phyloP scores from a whole-genome alignment of 176 grass and related monocot genomes.

The Saccharum spontaneum region DNA sequence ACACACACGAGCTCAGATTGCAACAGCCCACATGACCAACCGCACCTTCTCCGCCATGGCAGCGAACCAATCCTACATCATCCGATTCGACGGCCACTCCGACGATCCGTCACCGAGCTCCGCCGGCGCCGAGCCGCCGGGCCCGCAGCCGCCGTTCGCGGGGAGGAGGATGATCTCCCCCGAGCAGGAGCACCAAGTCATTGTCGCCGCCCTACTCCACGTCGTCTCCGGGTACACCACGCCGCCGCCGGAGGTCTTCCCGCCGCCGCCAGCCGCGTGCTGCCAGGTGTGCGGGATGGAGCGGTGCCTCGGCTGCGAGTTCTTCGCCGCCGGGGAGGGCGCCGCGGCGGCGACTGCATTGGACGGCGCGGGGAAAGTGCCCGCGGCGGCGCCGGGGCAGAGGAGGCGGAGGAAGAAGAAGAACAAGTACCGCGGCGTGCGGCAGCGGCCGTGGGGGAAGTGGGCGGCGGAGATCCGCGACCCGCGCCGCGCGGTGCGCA shows the following conservation, averaged over 20 bases:
- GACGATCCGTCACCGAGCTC: slow-evolving; percentile 32
- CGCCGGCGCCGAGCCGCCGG: not conserved
- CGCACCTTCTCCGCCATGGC: slow-evolving; percentile 25
- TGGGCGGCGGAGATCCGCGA: slow-evolving; percentile 98
- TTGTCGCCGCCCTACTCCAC: slow-evolving; percentile 63
- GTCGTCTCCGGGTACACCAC: slow-evolving; percentile 72
- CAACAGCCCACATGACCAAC: slow-evolving; percentile 6
- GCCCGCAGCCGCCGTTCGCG: not conserved
- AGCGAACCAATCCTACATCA: slow-evolving; percentile 28
- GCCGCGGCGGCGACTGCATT: not conserved
- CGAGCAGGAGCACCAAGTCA: slow-evolving; percentile 61
- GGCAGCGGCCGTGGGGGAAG: slow-evolving; percentile 92
- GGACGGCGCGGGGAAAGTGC: not conserved
- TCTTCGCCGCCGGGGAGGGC: slow-evolving; percentile 33
- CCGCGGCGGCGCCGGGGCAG: not conserved
- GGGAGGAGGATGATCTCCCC: not conserved
- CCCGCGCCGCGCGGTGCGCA: slow-evolving; percentile 70
- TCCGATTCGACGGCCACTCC: slow-evolving; percentile 38
- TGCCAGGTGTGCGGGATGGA: slow-evolving; percentile 57
- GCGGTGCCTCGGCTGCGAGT: slow-evolving; percentile 71
- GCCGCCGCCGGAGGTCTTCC: slow-evolving; percentile 38
- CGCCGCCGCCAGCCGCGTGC: not conserved
- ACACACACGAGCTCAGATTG: not conserved
- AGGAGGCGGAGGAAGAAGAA: slow-evolving; percentile 55
- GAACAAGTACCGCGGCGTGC: slow-evolving; percentile 85